Evolutionary conservation across 2,329 filamentous ascomycete species (phyloP), one percentile per base, ranked within the genome.

Genomic region (Beauveria brongniartii): DNA sequence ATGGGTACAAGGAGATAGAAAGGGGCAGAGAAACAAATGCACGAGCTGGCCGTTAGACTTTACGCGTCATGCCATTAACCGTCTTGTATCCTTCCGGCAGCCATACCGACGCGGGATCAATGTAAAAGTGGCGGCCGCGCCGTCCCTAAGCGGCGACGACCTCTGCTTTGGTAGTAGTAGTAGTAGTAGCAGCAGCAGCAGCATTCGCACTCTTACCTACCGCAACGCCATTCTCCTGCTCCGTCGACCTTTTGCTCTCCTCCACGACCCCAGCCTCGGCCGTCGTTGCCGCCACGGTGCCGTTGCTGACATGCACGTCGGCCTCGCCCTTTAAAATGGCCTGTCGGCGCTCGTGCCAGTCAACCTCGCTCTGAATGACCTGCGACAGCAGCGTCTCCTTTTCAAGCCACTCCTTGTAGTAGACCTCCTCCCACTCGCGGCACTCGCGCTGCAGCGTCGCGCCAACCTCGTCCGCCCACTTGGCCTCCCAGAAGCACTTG

Each of bases 301-400:
- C 47, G 37, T 43, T 52, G 54, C 26, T 30, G 14, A 56, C 71
- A 20, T 78, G 72, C 10, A 81, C 76, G 22, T 81, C 77, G 1
- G 75, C 77, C 3, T 73, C 73, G 10, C 78, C 79, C 2, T 75
- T 76, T 24, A 86, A 74, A 5, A 87, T 81, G 5, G 79, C 78
- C 66, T 80, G 75, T 46, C 84, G 80, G 57, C 84, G 78, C 61
- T 80, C 77, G 66, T 86, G 83, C 75, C 87, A 86, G 70, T 87
- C 84, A 40, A 83, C 78, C 71, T 93, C 90, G 67, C 78, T 80
- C 67, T 81, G 74, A 66, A 91, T 80, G 37, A 88, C 81, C 69
- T 91, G 90, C 61, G 90, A 84, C n/a, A 94, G 73, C 20, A 93
- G 73, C 34, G 90, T 80, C 73, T 94, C 90, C 73, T 93, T 93